These are phyloP conservation scores for Aspergillus homomorphus DNA, from an alignment of 495 filamentous ascomycete species.

Conservation along the genomic window DNA sequence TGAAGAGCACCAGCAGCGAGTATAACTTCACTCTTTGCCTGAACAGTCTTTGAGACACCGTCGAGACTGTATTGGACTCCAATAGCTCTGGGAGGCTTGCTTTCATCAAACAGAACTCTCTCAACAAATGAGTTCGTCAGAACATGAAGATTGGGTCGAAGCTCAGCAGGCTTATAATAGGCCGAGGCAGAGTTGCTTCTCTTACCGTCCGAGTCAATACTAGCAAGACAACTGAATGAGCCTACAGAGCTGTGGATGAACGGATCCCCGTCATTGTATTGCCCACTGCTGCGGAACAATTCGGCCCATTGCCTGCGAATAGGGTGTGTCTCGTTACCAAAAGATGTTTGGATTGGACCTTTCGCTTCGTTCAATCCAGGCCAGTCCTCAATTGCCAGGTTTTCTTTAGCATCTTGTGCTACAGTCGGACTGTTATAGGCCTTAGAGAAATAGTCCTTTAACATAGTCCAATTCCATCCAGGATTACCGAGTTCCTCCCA, in stretches of 20 bases:
- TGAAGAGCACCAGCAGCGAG: conserved; percentile 7
- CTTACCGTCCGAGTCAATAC: conserved; percentile 4
- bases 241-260: conserved; percentile 6
- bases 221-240: conserved; percentile 8
- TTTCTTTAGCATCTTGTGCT: conserved; percentile 7
- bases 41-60: conserved; percentile 5
- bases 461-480: conserved; percentile 10
- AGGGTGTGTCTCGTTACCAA: conserved; percentile 6
- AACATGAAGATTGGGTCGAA: conserved; percentile 8
- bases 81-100: conserved; percentile 7
- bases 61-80: conserved; percentile 7
- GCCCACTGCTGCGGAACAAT: conserved; percentile 7
- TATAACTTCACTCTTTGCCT: conserved; percentile 8
- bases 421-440: conserved; percentile 6
- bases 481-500: conserved; percentile 8
- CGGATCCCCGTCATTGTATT: conserved; percentile 4
- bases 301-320: conserved; percentile 8
- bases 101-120: conserved; percentile 8
- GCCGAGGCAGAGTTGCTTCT: conserved; percentile 10
- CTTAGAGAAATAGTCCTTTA: conserved; percentile 8
- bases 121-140: conserved; percentile 8
- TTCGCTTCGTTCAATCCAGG: conserved; percentile 8
- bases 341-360: conserved; percentile 10
- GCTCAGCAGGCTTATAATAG: conserved; percentile 7
- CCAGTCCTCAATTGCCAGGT: conserved; percentile 6